phyloP scores from a whole-genome alignment of 2,329 filamentous ascomycete species.

The Neurospora sp. region DNA sequence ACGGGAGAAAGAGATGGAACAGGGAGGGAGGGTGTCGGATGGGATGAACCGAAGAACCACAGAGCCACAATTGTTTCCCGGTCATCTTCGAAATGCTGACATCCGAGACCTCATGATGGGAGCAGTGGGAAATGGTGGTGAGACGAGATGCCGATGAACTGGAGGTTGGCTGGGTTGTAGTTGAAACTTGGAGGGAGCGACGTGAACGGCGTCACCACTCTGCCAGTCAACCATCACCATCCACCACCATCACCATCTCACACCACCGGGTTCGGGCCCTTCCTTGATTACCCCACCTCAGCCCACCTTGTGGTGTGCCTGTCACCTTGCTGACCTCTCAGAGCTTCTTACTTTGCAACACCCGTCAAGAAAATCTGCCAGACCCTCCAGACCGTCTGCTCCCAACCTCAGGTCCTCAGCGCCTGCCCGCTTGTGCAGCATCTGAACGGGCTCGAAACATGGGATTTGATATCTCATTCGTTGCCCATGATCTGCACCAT shows the following conservation, averaged over 20 bases:
- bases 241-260: background rate
- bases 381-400: background rate
- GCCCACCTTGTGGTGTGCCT: background rate
- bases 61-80: background rate
- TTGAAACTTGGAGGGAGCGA: background rate
- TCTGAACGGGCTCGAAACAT: background rate
- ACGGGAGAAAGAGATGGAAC: background rate
- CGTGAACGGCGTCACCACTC: background rate
- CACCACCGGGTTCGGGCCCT: background rate
- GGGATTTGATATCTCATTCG: background rate
- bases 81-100: background rate
- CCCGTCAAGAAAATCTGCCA: background rate
- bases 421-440: background rate
- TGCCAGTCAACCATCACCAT: background rate
- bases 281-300: background rate
- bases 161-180: background rate
- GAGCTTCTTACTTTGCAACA: background rate
- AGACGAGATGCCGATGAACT: background rate
- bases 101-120: background rate
- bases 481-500: background rate
- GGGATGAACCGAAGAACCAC: background rate
- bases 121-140: background rate
- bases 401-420: background rate
- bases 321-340: background rate
- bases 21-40: background rate